Percentiles rank a stretch among this genome's conserved stretches.
These are phyloP conservation scores for Plasmodium yoelii DNA, from an alignment of 169 alveolate species.

Conservation along the genomic window DNA sequence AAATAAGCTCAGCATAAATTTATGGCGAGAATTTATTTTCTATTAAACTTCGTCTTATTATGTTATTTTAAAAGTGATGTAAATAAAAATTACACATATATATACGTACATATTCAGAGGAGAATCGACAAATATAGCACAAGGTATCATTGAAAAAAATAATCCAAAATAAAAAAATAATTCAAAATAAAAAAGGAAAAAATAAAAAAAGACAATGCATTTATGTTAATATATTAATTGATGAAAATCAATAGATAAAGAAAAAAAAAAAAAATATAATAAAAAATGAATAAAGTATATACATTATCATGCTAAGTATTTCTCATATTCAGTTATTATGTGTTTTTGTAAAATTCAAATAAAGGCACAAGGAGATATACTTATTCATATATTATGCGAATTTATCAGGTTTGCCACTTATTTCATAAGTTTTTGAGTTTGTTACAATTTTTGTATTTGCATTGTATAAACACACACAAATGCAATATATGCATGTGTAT, in stretches of 20 bases:
- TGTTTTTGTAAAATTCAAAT: too few relatives aligned
- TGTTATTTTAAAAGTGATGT: not conserved
- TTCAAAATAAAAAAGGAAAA: not conserved
- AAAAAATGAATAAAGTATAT: too few relatives aligned
- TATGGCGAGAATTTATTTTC: not conserved
- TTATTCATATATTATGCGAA: too few relatives aligned
- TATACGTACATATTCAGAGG: not conserved
- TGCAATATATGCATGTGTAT: too few relatives aligned
- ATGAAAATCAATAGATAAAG: not conserved
- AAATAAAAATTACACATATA: not conserved
- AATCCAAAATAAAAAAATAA: not conserved
- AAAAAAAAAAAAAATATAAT: not conserved
- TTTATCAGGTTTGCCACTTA: too few relatives aligned
- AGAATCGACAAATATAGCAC: not conserved
- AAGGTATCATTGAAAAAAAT: not conserved
- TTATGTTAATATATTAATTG: not conserved
- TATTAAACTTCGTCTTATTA: constrained; percentile 10
- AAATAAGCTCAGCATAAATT: not conserved
- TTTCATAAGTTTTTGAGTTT: too few relatives aligned
- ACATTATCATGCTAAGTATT: too few relatives aligned
- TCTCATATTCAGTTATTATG: too few relatives aligned
- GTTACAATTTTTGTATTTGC: too few relatives aligned
- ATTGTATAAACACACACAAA: too few relatives aligned
- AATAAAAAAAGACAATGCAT: not conserved
- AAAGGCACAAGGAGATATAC: too few relatives aligned